Conservation (phyloP, 2,329 filamentous ascomycete species). For the Ophiostoma ips region DNA sequence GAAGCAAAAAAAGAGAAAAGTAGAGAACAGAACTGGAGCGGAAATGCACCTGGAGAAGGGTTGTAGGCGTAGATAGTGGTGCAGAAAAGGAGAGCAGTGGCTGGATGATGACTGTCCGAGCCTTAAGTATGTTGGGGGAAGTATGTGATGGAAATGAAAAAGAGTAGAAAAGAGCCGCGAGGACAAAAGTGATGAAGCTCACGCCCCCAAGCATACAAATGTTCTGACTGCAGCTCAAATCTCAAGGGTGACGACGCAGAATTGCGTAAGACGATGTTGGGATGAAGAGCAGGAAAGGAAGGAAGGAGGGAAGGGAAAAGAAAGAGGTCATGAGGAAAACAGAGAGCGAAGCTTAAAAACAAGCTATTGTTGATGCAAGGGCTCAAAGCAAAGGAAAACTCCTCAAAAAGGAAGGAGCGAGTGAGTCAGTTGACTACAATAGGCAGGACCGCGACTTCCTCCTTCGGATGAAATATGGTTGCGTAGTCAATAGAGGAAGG, state of each 20-base stretch:
- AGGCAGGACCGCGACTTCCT: neutral
- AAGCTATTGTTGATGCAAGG: neutral
- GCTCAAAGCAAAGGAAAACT: neutral
- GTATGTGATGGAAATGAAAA: neutral
- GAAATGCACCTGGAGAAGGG: too few species aligned
- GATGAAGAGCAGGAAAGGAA: neutral
- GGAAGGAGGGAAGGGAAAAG: neutral
- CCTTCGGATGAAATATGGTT: conserved; percentile 1
- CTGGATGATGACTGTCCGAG: too few species aligned
- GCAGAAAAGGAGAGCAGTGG: too few species aligned
- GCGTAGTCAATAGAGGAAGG: neutral
- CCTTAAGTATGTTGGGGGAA: neutral
- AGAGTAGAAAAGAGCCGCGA: neutral
- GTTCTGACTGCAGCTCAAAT: too few species aligned
- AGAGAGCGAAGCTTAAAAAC: too few species aligned
- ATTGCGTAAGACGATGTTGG: neutral
- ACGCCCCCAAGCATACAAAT: too few species aligned
- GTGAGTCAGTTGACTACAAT: neutral
- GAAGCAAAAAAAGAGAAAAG: too few species aligned
- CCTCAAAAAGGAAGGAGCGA: conserved; percentile 2
- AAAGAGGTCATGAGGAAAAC: too few species aligned
- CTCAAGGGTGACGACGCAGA: neutral
- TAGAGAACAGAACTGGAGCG: too few species aligned
- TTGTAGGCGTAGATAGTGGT: too few species aligned
- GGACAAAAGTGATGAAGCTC: neutral